Evolutionary conservation across 2,329 filamentous ascomycete species (phyloP).

Genomic region (Microsporum canis): DNA sequence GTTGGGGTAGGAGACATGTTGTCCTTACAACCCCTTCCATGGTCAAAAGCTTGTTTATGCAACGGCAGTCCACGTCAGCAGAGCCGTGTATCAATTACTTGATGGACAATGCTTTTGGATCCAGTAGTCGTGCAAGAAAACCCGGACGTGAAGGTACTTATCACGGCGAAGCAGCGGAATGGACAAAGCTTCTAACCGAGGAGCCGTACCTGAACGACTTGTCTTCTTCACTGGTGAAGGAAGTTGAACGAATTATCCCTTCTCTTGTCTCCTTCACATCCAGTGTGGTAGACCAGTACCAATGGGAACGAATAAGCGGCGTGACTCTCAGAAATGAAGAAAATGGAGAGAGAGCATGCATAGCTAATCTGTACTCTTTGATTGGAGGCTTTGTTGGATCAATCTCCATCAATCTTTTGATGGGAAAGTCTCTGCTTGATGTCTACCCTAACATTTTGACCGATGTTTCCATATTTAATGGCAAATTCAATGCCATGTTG

Average conservation of each 20-base stretch:
- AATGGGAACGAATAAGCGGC: constrained; percentile 48
- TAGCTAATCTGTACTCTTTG: constrained; percentile 42
- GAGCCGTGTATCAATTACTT: constrained; percentile 25
- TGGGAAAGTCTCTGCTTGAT: constrained; percentile 42
- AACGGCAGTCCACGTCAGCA: constrained; percentile 19
- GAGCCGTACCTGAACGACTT: constrained; percentile 38
- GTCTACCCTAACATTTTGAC: constrained; percentile 43
- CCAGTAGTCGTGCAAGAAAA: constrained; percentile 28
- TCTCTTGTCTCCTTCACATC: constrained; percentile 49
- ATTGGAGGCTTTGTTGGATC: constrained; percentile 48
- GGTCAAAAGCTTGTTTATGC: constrained; percentile 30
- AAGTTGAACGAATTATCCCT: constrained; percentile 38
- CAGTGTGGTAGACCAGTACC: constrained; percentile 49
- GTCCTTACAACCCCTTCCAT: constrained; percentile 41
- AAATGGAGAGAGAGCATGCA: constrained; percentile 35
- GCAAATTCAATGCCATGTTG: constrained; percentile 43
- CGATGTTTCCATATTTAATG: constrained; percentile 47
- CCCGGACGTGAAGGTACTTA: constrained; percentile 23
- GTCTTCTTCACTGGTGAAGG: constrained; percentile 27
- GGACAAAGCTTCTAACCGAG: constrained; percentile 33
- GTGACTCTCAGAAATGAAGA: constrained; percentile 33
- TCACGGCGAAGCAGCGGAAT: constrained; percentile 28
- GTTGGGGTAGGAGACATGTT: constrained; percentile 41
- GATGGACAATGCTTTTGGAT: constrained; percentile 35
- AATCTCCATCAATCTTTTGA: constrained; percentile 36